These are phyloP conservation scores for Hyaloscypha hepaticicola DNA, from an alignment of 495 filamentous ascomycete genomes.

Conservation along the genomic window DNA sequence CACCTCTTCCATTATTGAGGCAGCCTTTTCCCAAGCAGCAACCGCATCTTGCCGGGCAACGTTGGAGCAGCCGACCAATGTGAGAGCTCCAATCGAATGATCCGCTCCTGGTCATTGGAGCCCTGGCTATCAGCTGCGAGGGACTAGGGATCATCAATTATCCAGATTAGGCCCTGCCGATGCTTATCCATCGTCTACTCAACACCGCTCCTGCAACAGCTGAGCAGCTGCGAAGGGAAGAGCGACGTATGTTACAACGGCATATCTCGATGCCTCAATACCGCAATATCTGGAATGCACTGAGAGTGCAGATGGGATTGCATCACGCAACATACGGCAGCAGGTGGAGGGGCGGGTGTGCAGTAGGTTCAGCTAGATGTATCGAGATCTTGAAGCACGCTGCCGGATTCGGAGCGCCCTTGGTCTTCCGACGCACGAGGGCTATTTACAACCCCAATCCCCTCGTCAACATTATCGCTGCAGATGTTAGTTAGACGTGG, in stretches of 20 bases:
- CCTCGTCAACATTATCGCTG: background rate
- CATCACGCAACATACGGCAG: background rate
- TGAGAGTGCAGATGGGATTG: background rate
- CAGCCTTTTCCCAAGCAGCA: background rate
- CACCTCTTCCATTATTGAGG: background rate
- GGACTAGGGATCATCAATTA: constrained; percentile 8
- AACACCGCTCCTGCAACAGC: constrained; percentile 16
- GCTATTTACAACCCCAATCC: background rate
- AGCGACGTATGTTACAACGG: background rate
- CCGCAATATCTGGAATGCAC: background rate
- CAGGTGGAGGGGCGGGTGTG: background rate
- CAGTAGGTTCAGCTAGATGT: background rate
- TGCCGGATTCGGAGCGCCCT: background rate
- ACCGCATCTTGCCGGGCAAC: background rate
- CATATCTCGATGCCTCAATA: too few relatives aligned
- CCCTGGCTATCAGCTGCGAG: constrained; percentile 12
- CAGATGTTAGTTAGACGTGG: too few relatives aligned
- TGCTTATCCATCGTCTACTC: constrained; percentile 17
- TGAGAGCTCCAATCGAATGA: background rate
- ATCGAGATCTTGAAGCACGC: constrained; percentile 1
- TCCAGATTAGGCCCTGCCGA: constrained; percentile 10
- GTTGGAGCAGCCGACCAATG: background rate
- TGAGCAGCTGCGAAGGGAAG: background rate
- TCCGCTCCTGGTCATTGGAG: constrained; percentile 13
- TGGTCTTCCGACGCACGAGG: constrained; percentile 2